phyloP scores from a whole-genome alignment of 1,284 basidiomycete species.

The Trichosporon inkin region DNA sequence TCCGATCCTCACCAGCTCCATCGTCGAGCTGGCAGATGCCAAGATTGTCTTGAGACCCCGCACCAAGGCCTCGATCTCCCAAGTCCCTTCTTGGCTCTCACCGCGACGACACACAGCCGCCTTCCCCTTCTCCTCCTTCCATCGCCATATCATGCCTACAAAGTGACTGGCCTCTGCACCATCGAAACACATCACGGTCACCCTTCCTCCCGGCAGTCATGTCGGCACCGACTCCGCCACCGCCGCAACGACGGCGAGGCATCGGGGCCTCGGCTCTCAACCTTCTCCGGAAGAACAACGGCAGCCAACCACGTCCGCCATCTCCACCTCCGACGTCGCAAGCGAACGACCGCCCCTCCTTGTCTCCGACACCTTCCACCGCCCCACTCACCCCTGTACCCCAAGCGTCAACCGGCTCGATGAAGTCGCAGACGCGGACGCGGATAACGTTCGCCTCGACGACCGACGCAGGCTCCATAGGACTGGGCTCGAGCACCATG shows the following conservation, averaged over 20 bases:
- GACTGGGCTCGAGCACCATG: background rate
- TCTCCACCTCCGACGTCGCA: background rate
- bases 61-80: background rate
- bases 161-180: background rate
- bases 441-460: background rate
- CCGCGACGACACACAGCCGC: no score
- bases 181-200: background rate
- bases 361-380: background rate
- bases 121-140: background rate
- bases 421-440: background rate
- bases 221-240: background rate
- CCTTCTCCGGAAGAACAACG: background rate
- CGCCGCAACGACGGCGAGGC: conserved; percentile 1
- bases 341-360: background rate
- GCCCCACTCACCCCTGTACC: background rate
- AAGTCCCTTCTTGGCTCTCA: background rate
- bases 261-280: background rate
- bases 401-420: background rate
- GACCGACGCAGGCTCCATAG: background rate
- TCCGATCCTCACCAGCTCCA: background rate
- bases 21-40: background rate
- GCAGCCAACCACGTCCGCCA: background rate
- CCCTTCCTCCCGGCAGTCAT: background rate
- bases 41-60: background rate
- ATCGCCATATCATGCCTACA: conserved; percentile 1